These are phyloP conservation scores for Ogataea nitratoaversa DNA, from an alignment of 805 yeast genomes.

Conservation along the genomic window DNA sequence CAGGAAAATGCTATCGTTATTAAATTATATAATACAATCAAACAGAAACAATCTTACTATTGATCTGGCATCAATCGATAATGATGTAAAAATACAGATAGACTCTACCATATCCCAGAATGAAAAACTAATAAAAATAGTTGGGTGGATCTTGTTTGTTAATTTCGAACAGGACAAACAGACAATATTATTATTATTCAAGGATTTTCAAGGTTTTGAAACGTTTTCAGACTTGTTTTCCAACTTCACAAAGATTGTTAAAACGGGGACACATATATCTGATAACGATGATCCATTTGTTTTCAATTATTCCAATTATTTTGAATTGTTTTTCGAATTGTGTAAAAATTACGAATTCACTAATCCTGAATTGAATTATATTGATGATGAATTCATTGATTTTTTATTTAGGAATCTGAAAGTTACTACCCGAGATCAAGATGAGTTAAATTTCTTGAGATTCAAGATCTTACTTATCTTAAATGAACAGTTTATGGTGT, in stretches of 20 bases:
- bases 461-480: slow-evolving; percentile 69
- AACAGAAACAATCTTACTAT: slow-evolving; percentile 21
- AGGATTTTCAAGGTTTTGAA: slow-evolving; percentile 50
- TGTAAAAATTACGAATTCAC: slow-evolving; percentile 47
- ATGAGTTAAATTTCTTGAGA: slow-evolving; percentile 60
- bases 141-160: slow-evolving; percentile 30
- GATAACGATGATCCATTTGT: slow-evolving; percentile 26
- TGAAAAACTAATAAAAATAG: slow-evolving; percentile 27
- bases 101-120: slow-evolving; percentile 20
- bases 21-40: slow-evolving; percentile 30
- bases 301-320: slow-evolving; percentile 26
- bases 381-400: slow-evolving; percentile 43
- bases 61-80: slow-evolving; percentile 13
- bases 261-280: slow-evolving; percentile 28
- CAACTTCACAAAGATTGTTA: slow-evolving; percentile 30
- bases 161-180: slow-evolving; percentile 18
- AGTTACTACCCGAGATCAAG: slow-evolving; percentile 40
- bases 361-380: slow-evolving; percentile 34
- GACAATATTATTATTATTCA: slow-evolving; percentile 39
- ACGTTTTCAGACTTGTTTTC: slow-evolving; percentile 31
- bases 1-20: slow-evolving; percentile 44
- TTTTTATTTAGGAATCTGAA: slow-evolving; percentile 44
- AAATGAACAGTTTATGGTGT: slow-evolving; percentile 84
- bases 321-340: slow-evolving; percentile 53
- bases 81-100: slow-evolving; percentile 17